Evolutionary conservation across 345 rosid genomes (phyloP), one percentile per base, ranked within the genome.

Genomic region (rapeseed (Brassica napus)): DNA sequence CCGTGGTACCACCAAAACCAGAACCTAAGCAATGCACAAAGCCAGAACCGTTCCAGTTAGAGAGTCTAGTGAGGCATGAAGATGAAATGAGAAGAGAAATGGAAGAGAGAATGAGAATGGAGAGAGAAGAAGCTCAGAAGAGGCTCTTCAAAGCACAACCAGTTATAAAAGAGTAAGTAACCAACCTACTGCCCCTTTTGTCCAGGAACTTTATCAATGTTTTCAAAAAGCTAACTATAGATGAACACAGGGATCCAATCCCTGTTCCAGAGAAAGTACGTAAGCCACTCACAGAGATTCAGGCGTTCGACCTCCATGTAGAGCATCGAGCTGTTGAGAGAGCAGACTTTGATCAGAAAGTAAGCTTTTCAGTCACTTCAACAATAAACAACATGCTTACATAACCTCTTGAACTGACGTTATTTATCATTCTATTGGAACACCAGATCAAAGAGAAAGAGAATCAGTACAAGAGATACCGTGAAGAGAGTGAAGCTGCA

Each of bases 1-100:
- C 98, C 3, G 91, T 93, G 98, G 99, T 96, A 84, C 99, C 99
- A 66, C 89, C 88, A 70, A 96, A 88, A 83, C 97, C 99, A 77
- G 94, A 80, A 63, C 91, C 97, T 37, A 96, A 89, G 82, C 92
- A 87, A 5, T 84, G 87, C 85, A 96, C 99, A 55, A 89, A 81
- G 79, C 91, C 97, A 34, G 89, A 85, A 72, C 97, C 98, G 55
- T 93, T 96, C 82, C 94, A 89, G 62, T 77, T 96, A 85, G 98
- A 93, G 81, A 87, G 98, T 81, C 78, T 93, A 65, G 81, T 83
- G 61, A 87, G 97, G 67, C 99, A 96, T 49, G 98, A 96, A 78
- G 98, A 90, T 72, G 98, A 93, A 87, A 76, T 88, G 82, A 83
- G 83, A 71, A 90, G 88, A 77, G 98, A 96, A 83, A 79, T 85